Evolutionary conservation across 2,329 filamentous ascomycete species (phyloP).

Genomic region (Lasiodiplodia sp.): DNA sequence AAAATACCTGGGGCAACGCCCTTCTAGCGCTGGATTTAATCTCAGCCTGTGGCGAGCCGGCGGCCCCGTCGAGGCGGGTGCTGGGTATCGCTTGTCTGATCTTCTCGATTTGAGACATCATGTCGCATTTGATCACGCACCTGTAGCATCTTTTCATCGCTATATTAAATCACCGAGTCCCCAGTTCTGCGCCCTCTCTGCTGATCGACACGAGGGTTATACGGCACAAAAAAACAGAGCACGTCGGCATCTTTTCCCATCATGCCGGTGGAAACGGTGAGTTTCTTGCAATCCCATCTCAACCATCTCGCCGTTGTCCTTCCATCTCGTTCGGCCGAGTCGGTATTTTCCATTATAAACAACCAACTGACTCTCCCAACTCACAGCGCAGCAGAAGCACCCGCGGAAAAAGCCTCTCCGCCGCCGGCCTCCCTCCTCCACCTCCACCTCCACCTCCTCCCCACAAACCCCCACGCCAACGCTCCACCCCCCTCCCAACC

Average conservation of each 20-base stretch:
- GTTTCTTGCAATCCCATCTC: background rate
- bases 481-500: too few species aligned
- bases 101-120: too few species aligned
- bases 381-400: too few species aligned
- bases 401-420: too few species aligned
- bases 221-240: background rate
- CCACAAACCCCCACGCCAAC: too few species aligned
- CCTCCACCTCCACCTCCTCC: too few species aligned
- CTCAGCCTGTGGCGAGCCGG: background rate
- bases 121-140: background rate
- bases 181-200: too few species aligned
- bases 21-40: background rate
- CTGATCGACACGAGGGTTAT: background rate
- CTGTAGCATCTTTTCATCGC: background rate
- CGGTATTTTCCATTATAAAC: background rate
- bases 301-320: background rate
- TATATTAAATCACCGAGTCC: background rate
- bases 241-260: background rate
- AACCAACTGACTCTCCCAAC: background rate
- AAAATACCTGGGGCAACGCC: too few species aligned
- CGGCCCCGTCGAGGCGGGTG: too few species aligned
- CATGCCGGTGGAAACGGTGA: conserved; percentile 9
- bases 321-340: background rate
- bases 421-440: background rate
- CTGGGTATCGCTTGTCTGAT: too few species aligned